A percentile compares a stretch with the other conserved stretches of the same genome.
Evolutionary conservation across 345 rosid genomes (phyloP).

Genomic region (Salix koriyanagi): DNA sequence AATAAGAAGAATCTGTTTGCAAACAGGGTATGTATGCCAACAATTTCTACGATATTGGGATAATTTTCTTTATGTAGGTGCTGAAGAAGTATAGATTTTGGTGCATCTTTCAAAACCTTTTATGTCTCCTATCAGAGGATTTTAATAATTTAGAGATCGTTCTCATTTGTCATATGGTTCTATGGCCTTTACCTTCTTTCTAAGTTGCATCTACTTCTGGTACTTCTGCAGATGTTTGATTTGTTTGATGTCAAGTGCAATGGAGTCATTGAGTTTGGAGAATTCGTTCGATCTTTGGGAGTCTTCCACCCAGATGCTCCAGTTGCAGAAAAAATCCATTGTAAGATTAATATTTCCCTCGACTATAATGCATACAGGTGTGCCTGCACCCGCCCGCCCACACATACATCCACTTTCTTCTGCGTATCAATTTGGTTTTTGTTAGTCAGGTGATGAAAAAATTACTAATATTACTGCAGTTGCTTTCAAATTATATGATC

Average conservation of each 20-base stretch:
- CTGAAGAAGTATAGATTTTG: too few species aligned
- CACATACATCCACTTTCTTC: not conserved
- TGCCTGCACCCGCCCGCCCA: too few species aligned
- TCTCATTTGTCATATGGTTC: not conserved
- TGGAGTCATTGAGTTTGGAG: constrained; percentile 89
- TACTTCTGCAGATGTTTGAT: constrained; percentile 59
- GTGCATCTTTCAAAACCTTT: too few species aligned
- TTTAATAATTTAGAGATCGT: too few species aligned
- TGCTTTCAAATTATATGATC: constrained; percentile 78
- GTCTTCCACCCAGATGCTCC: constrained; percentile 79
- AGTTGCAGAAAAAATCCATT: constrained; percentile 44
- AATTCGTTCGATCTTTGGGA: constrained; percentile 79
- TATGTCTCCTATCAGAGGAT: too few species aligned
- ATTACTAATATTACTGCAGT: constrained; percentile 45
- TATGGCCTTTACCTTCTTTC: not conserved
- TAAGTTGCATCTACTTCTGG: not conserved
- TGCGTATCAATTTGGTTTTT: too few species aligned
- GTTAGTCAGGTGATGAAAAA: not conserved
- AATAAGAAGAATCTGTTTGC: constrained; percentile 72
- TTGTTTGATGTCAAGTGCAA: constrained; percentile 79
- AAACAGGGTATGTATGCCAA: constrained; percentile 56
- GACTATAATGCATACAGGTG: too few species aligned
- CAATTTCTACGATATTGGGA: not conserved
- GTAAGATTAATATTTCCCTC: too few species aligned
- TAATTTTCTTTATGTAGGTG: too few species aligned